A percentile compares a stretch with the other conserved stretches of the same genome.
Evolutionary conservation across 805 yeast genomes (phyloP).

Genomic region (Diddensiella santjacobensis): DNA sequence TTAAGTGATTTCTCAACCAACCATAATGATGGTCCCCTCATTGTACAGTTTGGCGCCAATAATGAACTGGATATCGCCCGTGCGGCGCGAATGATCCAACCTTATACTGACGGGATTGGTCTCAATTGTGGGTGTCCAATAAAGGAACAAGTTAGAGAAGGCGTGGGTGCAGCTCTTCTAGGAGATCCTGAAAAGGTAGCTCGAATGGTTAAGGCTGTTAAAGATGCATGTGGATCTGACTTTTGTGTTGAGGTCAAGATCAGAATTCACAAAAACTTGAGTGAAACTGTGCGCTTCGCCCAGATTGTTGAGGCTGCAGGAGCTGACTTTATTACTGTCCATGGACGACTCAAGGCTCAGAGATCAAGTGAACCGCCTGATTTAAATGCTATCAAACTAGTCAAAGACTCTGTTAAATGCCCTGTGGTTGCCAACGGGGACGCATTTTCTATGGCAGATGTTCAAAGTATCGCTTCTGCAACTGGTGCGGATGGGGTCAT

Average conservation of each 20-base stretch:
- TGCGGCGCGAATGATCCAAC: conserved; percentile 84
- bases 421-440: conserved; percentile 99
- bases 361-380: conserved; percentile 82
- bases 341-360: conserved; percentile 84
- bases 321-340: conserved; percentile 90
- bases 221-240: conserved; percentile 62
- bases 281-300: conserved; percentile 71
- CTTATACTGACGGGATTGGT: conserved; percentile 90
- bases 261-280: conserved; percentile 72
- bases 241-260: conserved; percentile 90
- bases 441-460: conserved; percentile 66
- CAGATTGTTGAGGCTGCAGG: conserved; percentile 76
- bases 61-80: conserved; percentile 76
- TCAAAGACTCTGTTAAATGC: conserved; percentile 50
- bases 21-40: conserved; percentile 59
- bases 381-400: conserved; percentile 69
- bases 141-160: conserved; percentile 89
- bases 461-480: conserved; percentile 51
- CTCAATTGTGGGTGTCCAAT: conserved; percentile 98
- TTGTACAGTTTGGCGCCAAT: conserved; percentile 88
- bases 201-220: conserved; percentile 79
- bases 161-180: conserved; percentile 96
- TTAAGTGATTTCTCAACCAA: conserved; percentile 82
- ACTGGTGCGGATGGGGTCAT: conserved; percentile 90
- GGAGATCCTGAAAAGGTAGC: conserved; percentile 74